A percentile compares a stretch with the other conserved stretches of the same genome.
Evolutionary conservation across 495 filamentous ascomycete genomes (phyloP).

Genomic region (Neurospora cerealis): DNA sequence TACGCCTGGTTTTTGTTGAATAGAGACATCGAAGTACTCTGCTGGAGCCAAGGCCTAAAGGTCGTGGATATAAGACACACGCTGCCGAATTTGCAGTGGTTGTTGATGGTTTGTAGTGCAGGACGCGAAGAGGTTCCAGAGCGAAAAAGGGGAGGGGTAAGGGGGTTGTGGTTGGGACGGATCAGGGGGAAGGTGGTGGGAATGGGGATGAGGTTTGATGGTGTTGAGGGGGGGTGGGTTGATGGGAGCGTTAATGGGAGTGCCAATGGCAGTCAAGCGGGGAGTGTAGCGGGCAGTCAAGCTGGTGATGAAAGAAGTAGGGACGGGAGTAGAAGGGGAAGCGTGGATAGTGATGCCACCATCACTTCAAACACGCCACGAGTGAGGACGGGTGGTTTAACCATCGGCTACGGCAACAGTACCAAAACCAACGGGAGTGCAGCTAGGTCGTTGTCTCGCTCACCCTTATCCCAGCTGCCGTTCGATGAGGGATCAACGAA

Average conservation of each 20-base stretch:
- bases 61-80: constrained; percentile 85
- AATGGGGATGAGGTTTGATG: constrained; percentile 9
- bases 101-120: constrained; percentile 77
- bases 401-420: constrained; percentile 9
- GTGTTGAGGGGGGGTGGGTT: not conserved
- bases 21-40: constrained; percentile 82
- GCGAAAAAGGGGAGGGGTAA: constrained; percentile 66
- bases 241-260: constrained; percentile 1
- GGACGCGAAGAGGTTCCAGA: constrained; percentile 67
- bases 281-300: not conserved
- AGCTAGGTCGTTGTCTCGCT: not conserved
- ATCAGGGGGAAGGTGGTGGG: constrained; percentile 17
- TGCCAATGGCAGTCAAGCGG: not conserved
- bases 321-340: constrained; percentile 35
- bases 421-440: not conserved
- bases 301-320: not conserved
- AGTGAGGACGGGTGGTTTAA: constrained; percentile 20
- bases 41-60: constrained; percentile 59
- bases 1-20: constrained; percentile 93
- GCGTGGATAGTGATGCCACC: constrained; percentile 39
- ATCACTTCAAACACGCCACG: constrained; percentile 22
- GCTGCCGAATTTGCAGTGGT: constrained; percentile 82
- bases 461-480: constrained; percentile 18
- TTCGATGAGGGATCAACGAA: constrained; percentile 30
- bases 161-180: constrained; percentile 46